Evolutionary conservation across 2,329 filamentous ascomycete genomes (phyloP).

Genomic region (Aspergillus ruber): DNA sequence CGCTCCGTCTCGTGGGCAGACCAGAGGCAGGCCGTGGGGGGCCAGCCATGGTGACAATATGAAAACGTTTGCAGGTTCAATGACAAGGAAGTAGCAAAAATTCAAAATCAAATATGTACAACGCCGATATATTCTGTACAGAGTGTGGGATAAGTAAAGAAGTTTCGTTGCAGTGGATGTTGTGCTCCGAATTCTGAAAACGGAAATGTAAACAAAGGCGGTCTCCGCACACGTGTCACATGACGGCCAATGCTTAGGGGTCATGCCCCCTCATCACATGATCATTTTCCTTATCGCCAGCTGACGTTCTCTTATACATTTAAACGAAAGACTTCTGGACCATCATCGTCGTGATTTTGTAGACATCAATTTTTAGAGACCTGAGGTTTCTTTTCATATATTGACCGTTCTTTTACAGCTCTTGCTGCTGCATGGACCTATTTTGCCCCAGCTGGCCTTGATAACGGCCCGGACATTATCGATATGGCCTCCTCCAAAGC

Average conservation of each 20-base stretch:
- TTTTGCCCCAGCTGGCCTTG: constrained; percentile 1
- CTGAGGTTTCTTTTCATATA: not conserved
- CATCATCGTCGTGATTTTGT: not conserved
- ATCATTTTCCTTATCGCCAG: not conserved
- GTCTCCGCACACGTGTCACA: constrained; percentile 10
- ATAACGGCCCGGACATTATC: constrained; percentile 10
- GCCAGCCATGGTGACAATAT: constrained; percentile 45
- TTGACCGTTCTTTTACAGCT: not conserved
- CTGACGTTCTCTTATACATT: too few relatives aligned
- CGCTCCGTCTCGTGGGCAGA: constrained; percentile 44
- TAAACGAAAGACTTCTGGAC: not conserved
- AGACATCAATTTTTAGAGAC: not conserved
- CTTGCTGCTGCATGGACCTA: not conserved
- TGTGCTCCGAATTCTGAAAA: constrained; percentile 11
- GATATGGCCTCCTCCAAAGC: constrained; percentile 30
- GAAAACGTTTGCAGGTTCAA: not conserved
- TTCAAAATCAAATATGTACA: not conserved
- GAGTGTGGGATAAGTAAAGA: not conserved
- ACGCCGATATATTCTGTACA: not conserved
- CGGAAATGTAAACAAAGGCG: constrained; percentile 27
- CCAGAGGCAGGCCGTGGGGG: constrained; percentile 45
- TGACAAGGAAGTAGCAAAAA: not conserved
- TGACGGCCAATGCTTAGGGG: constrained; percentile 5
- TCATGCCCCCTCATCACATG: constrained; percentile 11
- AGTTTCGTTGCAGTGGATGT: constrained; percentile 8